Conservation (phyloP, 2,329 filamentous ascomycete species). For the Albophoma yamanashiensis region DNA sequence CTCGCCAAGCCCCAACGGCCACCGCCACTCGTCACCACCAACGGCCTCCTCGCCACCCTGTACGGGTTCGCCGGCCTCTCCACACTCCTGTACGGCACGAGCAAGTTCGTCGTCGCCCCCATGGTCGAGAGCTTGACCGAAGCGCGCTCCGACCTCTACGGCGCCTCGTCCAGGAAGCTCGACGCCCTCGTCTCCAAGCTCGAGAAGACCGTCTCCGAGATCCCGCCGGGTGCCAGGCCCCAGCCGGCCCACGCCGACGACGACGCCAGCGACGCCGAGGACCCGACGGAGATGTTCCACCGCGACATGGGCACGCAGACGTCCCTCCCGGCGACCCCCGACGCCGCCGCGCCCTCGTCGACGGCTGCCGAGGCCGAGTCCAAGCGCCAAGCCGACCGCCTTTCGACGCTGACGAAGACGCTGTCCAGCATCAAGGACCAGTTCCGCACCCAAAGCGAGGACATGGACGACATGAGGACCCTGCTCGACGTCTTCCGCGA, state of each 20-base stretch:
- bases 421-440: conserved; percentile 32
- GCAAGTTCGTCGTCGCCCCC: conserved; percentile 56
- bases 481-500: conserved; percentile 49
- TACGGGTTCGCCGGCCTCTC: conserved; percentile 47
- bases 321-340: conserved; percentile 23
- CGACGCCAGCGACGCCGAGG: conserved; percentile 38
- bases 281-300: conserved; percentile 72
- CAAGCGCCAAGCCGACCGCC: conserved; percentile 28
- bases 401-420: conserved; percentile 30
- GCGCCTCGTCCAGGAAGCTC: conserved; percentile 34
- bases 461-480: conserved; percentile 39
- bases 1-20: conserved; percentile 44
- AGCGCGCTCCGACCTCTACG: conserved; percentile 42
- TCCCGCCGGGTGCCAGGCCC: conserved; percentile 30
- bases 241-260: conserved; percentile 12
- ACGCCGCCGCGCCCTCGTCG: background rate
- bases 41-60: conserved; percentile 46
- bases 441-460: conserved; percentile 32
- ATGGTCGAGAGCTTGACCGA: conserved; percentile 43
- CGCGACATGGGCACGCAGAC: conserved; percentile 75
- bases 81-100: conserved; percentile 59
- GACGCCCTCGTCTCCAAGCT: conserved; percentile 37
- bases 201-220: conserved; percentile 47
- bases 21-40: conserved; percentile 51
- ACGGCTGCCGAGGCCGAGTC: conserved; percentile 13